A percentile compares a stretch with the other conserved stretches of the same genome.
Conservation (phyloP, 345 rosid species). For the Schrenkiella parvula region DNA sequence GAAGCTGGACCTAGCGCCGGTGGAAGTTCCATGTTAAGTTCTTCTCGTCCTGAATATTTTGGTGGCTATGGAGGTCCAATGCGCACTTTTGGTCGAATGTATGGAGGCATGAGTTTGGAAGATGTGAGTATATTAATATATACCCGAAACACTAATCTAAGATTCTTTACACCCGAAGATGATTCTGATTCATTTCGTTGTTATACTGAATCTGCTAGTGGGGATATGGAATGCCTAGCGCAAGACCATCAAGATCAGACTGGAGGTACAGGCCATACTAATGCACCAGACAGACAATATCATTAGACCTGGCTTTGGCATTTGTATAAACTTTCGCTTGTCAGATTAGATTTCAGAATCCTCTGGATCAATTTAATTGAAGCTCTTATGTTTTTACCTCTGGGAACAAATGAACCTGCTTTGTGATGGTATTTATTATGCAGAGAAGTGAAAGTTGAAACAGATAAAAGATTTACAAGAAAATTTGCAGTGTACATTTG, state of each 20-base stretch:
- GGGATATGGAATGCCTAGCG: conserved; percentile 59
- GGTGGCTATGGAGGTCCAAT: conserved; percentile 87
- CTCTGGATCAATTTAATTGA: neutral
- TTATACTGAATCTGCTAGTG: conserved; percentile 41
- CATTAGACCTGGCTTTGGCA: conserved; percentile 20
- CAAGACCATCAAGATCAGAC: conserved; percentile 76
- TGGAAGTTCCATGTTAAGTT: conserved; percentile 48
- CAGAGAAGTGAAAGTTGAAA: neutral
- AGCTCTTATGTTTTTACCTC: neutral
- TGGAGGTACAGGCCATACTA: conserved; percentile 93
- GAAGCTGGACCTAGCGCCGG: conserved; percentile 66
- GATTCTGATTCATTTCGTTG: neutral
- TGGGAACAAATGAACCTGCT: neutral
- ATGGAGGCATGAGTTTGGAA: conserved; percentile 65
- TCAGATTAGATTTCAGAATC: conserved; percentile 8
- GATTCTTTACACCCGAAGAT: neutral
- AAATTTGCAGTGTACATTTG: conserved; percentile 23
- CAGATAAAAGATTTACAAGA: conserved; percentile 18
- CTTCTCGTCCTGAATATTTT: conserved; percentile 43
- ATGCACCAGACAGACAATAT: neutral
- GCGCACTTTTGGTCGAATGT: conserved; percentile 75
- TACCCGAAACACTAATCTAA: neutral
- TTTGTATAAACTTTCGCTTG: conserved; percentile 26
- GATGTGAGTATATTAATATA: conserved; percentile 46
- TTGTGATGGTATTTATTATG: neutral